phyloP scores from a whole-genome alignment of 257 asterid species.

The Penstemon davidsonii region DNA sequence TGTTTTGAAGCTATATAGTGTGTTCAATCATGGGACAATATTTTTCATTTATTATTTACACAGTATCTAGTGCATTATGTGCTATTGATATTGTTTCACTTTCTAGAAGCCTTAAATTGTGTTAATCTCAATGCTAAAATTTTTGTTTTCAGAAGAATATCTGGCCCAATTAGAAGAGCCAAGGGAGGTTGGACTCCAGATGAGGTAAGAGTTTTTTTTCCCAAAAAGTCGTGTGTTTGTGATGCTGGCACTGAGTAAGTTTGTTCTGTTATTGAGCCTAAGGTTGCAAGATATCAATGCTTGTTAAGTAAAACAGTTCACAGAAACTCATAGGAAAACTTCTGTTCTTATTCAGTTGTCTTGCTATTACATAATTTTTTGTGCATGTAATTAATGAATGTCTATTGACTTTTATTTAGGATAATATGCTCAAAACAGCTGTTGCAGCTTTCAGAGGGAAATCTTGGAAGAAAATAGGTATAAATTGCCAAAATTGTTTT shows the following conservation, averaged over 20 bases:
- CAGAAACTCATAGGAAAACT: not conserved
- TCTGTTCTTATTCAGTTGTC: conserved; percentile 14
- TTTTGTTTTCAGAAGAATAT: conserved; percentile 69
- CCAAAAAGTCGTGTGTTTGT: conserved; percentile 13
- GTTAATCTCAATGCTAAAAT: conserved; percentile 14
- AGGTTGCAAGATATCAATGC: conserved; percentile 15
- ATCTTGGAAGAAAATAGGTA: conserved; percentile 99
- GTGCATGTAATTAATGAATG: conserved; percentile 2
- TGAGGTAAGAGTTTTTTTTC: conserved; percentile 59
- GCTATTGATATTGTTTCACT: conserved; percentile 8
- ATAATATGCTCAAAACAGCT: conserved; percentile 75
- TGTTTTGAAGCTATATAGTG: conserved; percentile 7
- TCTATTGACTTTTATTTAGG: conserved; percentile 47
- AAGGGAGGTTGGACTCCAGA: conserved; percentile 99
- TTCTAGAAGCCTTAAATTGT: not conserved
- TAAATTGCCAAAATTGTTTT: conserved; percentile 10
- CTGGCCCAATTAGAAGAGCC: conserved; percentile 98
- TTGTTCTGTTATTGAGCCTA: conserved; percentile 11
- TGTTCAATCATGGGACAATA: not conserved
- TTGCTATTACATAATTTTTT: conserved; percentile 8
- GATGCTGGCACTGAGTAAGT: conserved; percentile 18
- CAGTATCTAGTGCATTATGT: not conserved
- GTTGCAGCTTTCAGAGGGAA: conserved; percentile 84
- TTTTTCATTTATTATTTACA: conserved; percentile 14
- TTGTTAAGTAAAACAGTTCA: conserved; percentile 12